Conservation (phyloP, 2,329 filamentous ascomycete genomes). For the Aureobasidium sp. region DNA sequence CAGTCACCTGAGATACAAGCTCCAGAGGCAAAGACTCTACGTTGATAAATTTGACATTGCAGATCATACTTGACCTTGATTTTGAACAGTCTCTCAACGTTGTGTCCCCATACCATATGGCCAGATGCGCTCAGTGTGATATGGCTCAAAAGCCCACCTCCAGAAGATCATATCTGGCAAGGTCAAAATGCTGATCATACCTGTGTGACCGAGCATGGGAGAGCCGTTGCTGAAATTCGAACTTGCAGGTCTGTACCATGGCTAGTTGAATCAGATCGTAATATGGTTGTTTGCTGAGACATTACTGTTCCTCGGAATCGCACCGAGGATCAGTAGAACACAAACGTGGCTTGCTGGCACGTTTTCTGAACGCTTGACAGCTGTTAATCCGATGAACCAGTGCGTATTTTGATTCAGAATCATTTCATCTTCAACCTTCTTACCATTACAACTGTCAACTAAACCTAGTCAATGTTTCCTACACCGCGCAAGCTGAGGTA, state of each 20-base stretch:
- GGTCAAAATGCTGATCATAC: too few relatives aligned
- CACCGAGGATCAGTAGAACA: background rate
- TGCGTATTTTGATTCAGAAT: background rate
- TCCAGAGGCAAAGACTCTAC: conserved; percentile 13
- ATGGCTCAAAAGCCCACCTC: too few relatives aligned
- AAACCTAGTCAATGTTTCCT: conserved; percentile 25
- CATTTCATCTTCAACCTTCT: background rate
- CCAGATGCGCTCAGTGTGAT: too few relatives aligned
- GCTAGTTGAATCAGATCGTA: background rate
- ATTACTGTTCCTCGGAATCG: background rate
- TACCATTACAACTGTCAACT: background rate
- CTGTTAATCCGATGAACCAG: background rate
- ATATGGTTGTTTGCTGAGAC: background rate
- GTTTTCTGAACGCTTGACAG: background rate
- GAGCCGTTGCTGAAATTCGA: too few relatives aligned
- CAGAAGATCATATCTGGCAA: too few relatives aligned
- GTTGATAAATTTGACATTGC: conserved; percentile 11
- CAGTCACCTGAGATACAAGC: conserved; percentile 10
- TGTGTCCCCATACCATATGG: conserved; percentile 8
- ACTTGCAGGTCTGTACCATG: background rate
- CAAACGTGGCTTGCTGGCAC: background rate
- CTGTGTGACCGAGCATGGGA: too few relatives aligned
- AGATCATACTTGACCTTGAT: conserved; percentile 16
- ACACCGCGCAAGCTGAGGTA: conserved; percentile 56
- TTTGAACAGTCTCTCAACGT: conserved; percentile 12